Conservation (phyloP, 202 grass and related monocot species). For the Panicum hallii region DNA sequence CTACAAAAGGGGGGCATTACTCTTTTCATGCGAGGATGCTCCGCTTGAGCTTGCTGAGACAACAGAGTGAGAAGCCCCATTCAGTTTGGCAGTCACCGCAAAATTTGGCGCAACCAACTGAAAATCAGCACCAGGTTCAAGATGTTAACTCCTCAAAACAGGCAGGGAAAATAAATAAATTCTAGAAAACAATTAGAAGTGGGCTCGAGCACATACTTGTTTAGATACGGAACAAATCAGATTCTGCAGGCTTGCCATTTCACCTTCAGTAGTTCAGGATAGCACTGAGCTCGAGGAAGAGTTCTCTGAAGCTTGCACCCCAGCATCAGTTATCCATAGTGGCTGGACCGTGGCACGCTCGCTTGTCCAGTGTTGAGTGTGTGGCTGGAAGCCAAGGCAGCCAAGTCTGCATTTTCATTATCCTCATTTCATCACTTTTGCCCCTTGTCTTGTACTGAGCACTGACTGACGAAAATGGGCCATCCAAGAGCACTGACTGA, state of each 20-base stretch:
- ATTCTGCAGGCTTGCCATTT: slow-evolving; percentile 72
- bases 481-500: slow-evolving; percentile 6
- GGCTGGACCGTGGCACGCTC: slow-evolving; percentile 26
- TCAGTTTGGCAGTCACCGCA: slow-evolving; percentile 37
- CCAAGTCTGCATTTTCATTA: slow-evolving; percentile 56
- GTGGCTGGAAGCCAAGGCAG: slow-evolving; percentile 56
- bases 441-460: slow-evolving; percentile 5
- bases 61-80: slow-evolving; percentile 41
- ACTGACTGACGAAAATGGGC: slow-evolving; percentile 19
- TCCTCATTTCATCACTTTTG: slow-evolving; percentile 41
- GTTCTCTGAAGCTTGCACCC: slow-evolving; percentile 10
- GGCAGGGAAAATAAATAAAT: background rate
- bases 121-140: slow-evolving; percentile 22
- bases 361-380: slow-evolving; percentile 13
- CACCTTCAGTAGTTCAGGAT: background rate
- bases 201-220: slow-evolving; percentile 48
- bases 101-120: slow-evolving; percentile 63
- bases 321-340: slow-evolving; percentile 49
- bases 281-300: slow-evolving; percentile 13
- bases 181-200: slow-evolving; percentile 1
- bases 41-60: slow-evolving; percentile 52
- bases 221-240: slow-evolving; percentile 67
- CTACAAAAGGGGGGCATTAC: slow-evolving; percentile 37
- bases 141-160: background rate
- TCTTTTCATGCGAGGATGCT: slow-evolving; percentile 51